Evolutionary conservation across 768 basidiomycete genomes (phyloP), one percentile per base, ranked within the genome.

Genomic region (Tephrocybe sp.): DNA sequence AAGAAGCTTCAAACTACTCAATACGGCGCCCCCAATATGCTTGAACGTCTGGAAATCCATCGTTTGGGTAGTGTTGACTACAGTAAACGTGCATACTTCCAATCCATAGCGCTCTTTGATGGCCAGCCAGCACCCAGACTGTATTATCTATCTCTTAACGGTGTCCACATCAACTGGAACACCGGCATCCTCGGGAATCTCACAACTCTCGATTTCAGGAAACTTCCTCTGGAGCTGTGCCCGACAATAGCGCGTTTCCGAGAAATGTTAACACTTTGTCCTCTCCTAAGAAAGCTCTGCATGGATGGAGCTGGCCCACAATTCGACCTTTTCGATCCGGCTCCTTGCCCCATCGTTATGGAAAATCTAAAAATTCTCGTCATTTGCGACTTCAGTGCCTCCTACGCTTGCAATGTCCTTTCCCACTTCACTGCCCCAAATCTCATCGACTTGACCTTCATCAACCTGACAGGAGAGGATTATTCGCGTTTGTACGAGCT

Each of bases 21-120:
- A 7, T 57, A 56, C 23, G 52, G 64, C 10, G 66, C 69, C 3
- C 65, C 73, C 14, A 70, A 78, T 53, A 68, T 66, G 35, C 62
- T 90, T n/a, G 75, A 84, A 55, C 79, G 79, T 23, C 67, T 89
- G 55, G 86, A 88, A 65, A 64, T 90, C 22, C 84, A 86, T 64
- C 80, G 84, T 30, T 67, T 70, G 12, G 81, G 80, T 4, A 77
- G 34, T 77, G 74, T 51, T 8, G 74, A 66, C 10, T 77, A 71
- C 57, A 62, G 71, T 38, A 66, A 68, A 16, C 58, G 35, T 65
- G 63, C 54, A 62, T 72, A 46, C 62, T 65, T 55, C 42, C 51
- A 62, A 16, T 65, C 71, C 30, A 61, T 68, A 20, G 58, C 75
- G 2, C 67, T 84, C 26, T 77, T 89, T 52, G 84, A 77, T 48